phyloP scores from a whole-genome alignment of 192 early-diverging fungal genomes.

The Paraglomus brasilianum region DNA sequence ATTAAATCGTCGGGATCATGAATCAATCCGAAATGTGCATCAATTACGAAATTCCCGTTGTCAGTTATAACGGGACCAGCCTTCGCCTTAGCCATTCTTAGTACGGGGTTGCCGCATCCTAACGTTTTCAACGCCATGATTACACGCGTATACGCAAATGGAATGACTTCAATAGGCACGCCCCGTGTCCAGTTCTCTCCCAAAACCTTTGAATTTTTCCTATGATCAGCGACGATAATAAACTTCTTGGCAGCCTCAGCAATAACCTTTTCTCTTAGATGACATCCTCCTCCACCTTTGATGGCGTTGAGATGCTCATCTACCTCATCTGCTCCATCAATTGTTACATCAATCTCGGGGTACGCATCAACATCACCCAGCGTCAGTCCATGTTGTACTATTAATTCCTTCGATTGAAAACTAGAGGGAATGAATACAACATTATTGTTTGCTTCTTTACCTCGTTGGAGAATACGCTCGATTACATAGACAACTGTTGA shows the following conservation, averaged over 20 bases:
- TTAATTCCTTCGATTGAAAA: constrained; percentile 87
- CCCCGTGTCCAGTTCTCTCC: constrained; percentile 85
- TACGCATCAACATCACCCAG: constrained; percentile 74
- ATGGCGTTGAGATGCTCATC: constrained; percentile 87
- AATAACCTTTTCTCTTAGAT: constrained; percentile 93
- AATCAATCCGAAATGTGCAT: constrained; percentile 80
- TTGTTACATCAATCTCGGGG: constrained; percentile 80
- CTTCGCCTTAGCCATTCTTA: constrained; percentile 85
- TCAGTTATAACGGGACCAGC: constrained; percentile 94
- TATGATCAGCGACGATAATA: constrained; percentile 87
- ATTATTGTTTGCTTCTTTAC: constrained; percentile 63
- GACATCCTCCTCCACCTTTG: constrained; percentile 94
- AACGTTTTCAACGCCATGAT: constrained; percentile 47
- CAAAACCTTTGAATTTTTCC: constrained; percentile 76
- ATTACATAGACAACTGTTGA: constrained; percentile 89
- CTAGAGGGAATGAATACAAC: constrained; percentile 89
- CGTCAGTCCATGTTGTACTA: constrained; percentile 77
- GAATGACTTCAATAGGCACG: constrained; percentile 88
- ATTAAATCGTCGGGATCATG: constrained; percentile 50
- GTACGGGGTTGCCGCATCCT: constrained; percentile 49
- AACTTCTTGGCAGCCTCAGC: constrained; percentile 79
- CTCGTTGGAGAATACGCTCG: constrained; percentile 66
- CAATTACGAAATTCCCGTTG: constrained; percentile 90
- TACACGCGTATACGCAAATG: constrained; percentile 76
- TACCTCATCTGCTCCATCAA: constrained; percentile 90